A percentile compares a stretch with the other conserved stretches of the same genome.
phyloP scores from a whole-genome alignment of 257 asterid species.

The Hygrophila difformis region DNA sequence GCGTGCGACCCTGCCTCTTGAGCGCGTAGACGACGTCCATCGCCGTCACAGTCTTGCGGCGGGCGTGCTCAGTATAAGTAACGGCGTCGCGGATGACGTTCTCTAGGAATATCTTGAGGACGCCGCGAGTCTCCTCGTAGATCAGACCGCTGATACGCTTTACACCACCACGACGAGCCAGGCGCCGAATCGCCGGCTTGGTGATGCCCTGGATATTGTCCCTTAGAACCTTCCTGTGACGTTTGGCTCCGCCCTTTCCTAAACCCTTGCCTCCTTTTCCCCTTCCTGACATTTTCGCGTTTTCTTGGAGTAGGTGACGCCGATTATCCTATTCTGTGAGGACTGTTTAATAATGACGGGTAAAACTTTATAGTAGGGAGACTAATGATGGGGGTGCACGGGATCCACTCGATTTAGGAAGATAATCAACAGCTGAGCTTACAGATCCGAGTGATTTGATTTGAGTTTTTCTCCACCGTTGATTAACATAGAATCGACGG shows the following conservation, averaged over 20 bases:
- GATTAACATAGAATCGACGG: not conserved
- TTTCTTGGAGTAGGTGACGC: not conserved
- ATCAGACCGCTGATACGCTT: constrained; percentile 49
- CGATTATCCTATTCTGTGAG: not conserved
- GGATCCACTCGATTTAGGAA: not conserved
- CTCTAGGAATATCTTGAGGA: constrained; percentile 42
- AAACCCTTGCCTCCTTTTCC: constrained; percentile 56
- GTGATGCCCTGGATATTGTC: constrained; percentile 53
- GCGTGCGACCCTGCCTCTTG: constrained; percentile 51
- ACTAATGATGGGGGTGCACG: not conserved
- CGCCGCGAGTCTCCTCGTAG: constrained; percentile 51
- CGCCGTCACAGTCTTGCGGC: constrained; percentile 53
- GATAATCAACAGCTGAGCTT: not conserved
- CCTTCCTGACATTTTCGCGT: constrained; percentile 39
- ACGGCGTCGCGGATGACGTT: constrained; percentile 48
- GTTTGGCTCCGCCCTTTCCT: constrained; percentile 56
- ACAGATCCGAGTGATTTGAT: not conserved
- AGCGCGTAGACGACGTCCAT: constrained; percentile 53
- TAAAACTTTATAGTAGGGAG: not conserved
- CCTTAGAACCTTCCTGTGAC: constrained; percentile 45
- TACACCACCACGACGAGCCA: constrained; percentile 50
- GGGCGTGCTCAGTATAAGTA: constrained; percentile 49
- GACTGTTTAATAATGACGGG: not conserved
- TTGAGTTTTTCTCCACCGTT: not conserved
- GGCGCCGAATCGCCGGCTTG: constrained; percentile 52